Evolutionary conservation across 2,329 filamentous ascomycete genomes (phyloP).

Genomic region (Ceratocystis albifundus): DNA sequence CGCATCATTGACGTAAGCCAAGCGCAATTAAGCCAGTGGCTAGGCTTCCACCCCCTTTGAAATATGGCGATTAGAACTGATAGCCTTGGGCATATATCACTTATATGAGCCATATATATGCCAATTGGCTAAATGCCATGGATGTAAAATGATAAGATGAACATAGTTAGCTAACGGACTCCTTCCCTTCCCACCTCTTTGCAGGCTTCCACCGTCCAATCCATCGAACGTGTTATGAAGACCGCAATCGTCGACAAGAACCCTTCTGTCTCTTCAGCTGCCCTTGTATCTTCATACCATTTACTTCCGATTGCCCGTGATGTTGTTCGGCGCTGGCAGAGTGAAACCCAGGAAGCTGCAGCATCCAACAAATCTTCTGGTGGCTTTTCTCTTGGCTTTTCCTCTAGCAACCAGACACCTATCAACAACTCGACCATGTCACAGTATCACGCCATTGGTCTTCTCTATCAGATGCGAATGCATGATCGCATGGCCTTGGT

Average conservation of each 20-base stretch:
- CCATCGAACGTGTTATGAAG: conserved; percentile 97
- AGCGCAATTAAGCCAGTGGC: background rate
- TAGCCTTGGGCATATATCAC: too few relatives aligned
- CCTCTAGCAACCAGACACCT: conserved; percentile 61
- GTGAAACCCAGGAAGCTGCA: conserved; percentile 93
- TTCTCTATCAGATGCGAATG: conserved; percentile 93
- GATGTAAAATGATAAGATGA: too few relatives aligned
- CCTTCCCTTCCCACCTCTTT: conserved; percentile 9
- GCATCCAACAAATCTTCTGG: conserved; percentile 78
- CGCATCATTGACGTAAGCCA: conserved; percentile 80
- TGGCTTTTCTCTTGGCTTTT: conserved; percentile 85
- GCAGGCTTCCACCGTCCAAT: conserved; percentile 86
- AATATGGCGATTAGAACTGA: background rate
- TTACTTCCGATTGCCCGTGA: conserved; percentile 91
- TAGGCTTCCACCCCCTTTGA: too few relatives aligned
- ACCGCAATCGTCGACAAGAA: conserved; percentile 99
- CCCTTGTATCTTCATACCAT: conserved; percentile 93
- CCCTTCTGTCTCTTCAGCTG: conserved; percentile 90
- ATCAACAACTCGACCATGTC: conserved; percentile 94
- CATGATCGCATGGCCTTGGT: conserved; percentile 97
- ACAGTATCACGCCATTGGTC: conserved; percentile 95
- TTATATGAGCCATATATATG: too few relatives aligned
- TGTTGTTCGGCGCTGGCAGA: conserved; percentile 94
- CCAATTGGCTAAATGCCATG: too few relatives aligned
- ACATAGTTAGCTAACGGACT: too few relatives aligned